Evolutionary conservation across 1,139 yeast species (phyloP), one percentile per base, ranked within the genome.

Genomic region (Hansenula lynferdii): DNA sequence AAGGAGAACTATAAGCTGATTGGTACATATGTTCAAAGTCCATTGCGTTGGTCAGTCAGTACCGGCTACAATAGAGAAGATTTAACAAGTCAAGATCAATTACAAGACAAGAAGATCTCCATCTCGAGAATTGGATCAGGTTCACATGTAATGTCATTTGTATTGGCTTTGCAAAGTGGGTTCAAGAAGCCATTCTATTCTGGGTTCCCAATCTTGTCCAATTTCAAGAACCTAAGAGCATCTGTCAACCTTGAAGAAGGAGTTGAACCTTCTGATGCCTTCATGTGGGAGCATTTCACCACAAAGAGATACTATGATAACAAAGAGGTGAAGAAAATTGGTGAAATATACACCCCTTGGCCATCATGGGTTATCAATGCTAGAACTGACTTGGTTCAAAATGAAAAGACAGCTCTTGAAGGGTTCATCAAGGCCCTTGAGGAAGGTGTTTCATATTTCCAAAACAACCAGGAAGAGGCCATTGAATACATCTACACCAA

Each of bases 231-330:
- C 54, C 70, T 89, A 51, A 71, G 97, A 45, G 86, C 77, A 43
- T 80, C 90, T 2, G 97, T 87, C 29, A 86, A 86, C 60, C 64
- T 64, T 47, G 65, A 64, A 42, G 70, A 64, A 11, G 67, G 60
- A n/a, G 64, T 64, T 33, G 59, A 63, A 26, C 60, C 69, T 18
- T 70, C 84, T 34, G 97, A 89, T 57, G 95, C 94, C 1, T 89
- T 89, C 61, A 85, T 89, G 95, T 89, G 97, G 97, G 97, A 89
- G 55, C 76, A 85, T 58, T 89, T 87, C 65, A 89, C 97, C 6
- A 77, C 90, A 33, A 89, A 87, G 56, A 80, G 76, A 58, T 89
- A 85, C 64, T 86, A 85, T 57, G 96, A 86, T 54, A 72, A 65
- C 42, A 72, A 77, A 14, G 96, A 87, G 53, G 80, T 89, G 62